A percentile compares a stretch with the other conserved stretches of the same genome.
These are phyloP conservation scores for Solanum chacoense DNA, from an alignment of 305 asterid genomes.

Conservation along the genomic window DNA sequence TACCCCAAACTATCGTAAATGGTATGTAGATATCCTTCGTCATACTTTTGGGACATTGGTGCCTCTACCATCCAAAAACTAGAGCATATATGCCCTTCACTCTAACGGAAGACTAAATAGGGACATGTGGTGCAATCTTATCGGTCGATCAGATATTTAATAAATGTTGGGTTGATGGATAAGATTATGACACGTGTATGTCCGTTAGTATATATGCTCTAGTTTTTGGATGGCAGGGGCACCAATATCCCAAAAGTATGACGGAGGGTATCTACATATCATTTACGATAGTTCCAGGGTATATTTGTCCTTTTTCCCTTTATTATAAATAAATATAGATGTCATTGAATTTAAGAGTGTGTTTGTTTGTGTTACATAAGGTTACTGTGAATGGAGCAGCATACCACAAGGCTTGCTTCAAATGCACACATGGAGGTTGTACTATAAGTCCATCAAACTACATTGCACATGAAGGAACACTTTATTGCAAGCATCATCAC, in stretches of 20 bases:
- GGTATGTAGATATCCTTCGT: neutral
- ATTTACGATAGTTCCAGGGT: no score
- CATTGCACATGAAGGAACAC: neutral
- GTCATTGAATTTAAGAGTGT: neutral
- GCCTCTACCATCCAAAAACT: neutral
- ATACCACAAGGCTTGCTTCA: neutral
- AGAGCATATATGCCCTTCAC: neutral
- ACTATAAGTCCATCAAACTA: neutral
- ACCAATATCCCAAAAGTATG: neutral
- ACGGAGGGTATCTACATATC: no score
- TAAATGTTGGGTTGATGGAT: no score
- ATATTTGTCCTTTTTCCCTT: neutral
- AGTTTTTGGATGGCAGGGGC: neutral
- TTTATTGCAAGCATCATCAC: neutral
- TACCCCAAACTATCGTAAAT: neutral
- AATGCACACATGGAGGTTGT: neutral
- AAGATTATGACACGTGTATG: no score
- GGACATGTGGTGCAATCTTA: no score
- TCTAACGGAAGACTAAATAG: no score
- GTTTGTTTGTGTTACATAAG: neutral
- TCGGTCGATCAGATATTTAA: neutral
- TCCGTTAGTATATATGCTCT: neutral
- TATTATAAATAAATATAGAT: no score
- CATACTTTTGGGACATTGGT: neutral
- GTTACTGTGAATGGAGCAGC: neutral